Evolutionary conservation across 2,329 filamentous ascomycete genomes (phyloP).

Genomic region (Keithomyces neogunnii): DNA sequence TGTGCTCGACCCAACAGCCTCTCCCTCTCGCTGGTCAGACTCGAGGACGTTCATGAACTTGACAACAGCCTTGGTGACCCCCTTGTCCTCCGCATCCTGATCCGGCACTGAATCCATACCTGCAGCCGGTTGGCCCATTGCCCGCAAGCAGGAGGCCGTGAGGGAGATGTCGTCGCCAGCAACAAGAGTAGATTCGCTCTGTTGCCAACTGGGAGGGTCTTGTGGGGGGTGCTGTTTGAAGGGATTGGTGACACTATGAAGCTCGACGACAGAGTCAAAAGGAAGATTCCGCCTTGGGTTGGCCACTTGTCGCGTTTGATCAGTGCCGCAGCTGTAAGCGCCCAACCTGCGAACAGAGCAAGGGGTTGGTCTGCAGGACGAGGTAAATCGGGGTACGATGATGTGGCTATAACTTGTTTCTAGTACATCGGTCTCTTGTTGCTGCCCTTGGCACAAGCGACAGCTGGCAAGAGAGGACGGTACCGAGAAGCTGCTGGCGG

Average conservation of each 20-base stretch:
- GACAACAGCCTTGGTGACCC: conserved; percentile 37
- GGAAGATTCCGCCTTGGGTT: neutral
- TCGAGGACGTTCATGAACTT: conserved; percentile 43
- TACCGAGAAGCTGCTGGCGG: neutral
- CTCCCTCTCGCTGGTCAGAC: conserved; percentile 29
- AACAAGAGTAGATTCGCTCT: neutral
- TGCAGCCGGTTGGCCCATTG: neutral
- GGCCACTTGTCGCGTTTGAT: neutral
- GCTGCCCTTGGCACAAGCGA: too few relatives aligned
- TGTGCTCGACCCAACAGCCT: conserved; percentile 18
- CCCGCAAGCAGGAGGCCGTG: neutral
- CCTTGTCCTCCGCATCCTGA: conserved; percentile 34
- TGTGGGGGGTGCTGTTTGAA: neutral
- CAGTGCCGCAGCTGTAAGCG: too few relatives aligned
- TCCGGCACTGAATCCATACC: conserved; percentile 15
- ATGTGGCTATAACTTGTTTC: too few relatives aligned
- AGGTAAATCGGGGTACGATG: too few relatives aligned
- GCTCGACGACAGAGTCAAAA: neutral
- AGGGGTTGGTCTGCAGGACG: too few relatives aligned
- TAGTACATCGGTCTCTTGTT: too few relatives aligned
- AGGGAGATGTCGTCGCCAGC: neutral
- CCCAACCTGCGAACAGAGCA: too few relatives aligned
- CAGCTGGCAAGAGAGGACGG: neutral
- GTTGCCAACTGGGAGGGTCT: neutral
- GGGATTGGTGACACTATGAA: neutral